Evolutionary conservation across 495 filamentous ascomycete species (phyloP).

Genomic region (Glonium stellatum): DNA sequence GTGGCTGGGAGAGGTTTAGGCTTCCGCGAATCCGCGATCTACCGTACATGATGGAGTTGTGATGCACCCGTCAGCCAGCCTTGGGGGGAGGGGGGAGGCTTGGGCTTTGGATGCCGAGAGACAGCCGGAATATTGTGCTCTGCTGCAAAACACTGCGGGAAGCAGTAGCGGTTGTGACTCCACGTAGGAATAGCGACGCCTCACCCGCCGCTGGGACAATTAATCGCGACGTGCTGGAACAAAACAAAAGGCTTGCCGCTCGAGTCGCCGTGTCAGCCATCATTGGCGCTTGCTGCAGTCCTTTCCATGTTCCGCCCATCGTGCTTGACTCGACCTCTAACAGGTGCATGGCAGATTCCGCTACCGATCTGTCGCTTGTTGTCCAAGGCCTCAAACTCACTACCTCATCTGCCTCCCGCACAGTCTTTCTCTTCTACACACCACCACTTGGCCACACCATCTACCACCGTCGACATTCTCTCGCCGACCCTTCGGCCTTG

Average conservation of each 20-base stretch:
- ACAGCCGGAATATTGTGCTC: not conserved
- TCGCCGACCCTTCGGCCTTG: conserved; percentile 12
- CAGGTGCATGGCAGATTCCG: not conserved
- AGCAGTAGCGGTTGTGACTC: too few species aligned
- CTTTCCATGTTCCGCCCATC: not conserved
- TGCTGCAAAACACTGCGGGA: too few species aligned
- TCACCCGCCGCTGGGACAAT: too few species aligned
- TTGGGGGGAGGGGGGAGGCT: not conserved
- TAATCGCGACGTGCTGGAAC: too few species aligned
- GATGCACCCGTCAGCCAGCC: not conserved
- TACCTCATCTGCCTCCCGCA: conserved; percentile 1
- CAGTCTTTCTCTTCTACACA: not conserved
- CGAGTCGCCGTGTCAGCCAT: not conserved
- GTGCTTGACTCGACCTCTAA: not conserved
- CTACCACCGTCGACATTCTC: conserved; percentile 29
- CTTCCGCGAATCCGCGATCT: not conserved
- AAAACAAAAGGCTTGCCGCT: not conserved
- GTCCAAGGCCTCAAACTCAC: conserved; percentile 4
- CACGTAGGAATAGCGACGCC: too few species aligned
- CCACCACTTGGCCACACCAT: not conserved
- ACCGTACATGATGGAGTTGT: not conserved
- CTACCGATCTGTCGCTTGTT: not conserved
- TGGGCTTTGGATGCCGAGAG: not conserved
- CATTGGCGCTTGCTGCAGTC: not conserved
- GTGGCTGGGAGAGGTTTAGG: not conserved